phyloP scores from a whole-genome alignment of 163 green algal genomes.

The Prototheca stagnorum region DNA sequence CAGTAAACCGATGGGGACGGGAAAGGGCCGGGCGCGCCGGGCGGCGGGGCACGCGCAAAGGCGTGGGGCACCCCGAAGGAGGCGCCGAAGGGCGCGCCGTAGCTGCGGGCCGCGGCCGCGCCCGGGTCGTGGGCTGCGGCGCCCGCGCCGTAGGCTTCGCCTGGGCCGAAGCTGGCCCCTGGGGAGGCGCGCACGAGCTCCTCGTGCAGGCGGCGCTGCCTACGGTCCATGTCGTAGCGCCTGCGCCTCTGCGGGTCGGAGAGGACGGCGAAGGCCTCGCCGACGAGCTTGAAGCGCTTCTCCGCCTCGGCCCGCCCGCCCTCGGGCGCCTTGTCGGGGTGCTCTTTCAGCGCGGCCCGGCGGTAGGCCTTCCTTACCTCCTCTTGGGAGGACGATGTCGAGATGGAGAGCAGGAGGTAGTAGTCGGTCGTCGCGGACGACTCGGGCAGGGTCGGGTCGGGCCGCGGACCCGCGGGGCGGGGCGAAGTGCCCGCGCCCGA shows the following conservation, averaged over 20 bases:
- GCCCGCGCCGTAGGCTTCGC: too few relatives aligned
- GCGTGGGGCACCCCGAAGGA: too few relatives aligned
- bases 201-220: slow-evolving; percentile 16
- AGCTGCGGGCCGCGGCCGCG: too few relatives aligned
- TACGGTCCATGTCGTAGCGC: slow-evolving; percentile 39
- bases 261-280: slow-evolving; percentile 75
- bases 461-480: too few relatives aligned
- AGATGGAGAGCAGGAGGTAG: neutral
- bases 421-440: neutral
- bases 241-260: slow-evolving; percentile 65
- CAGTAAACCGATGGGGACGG: too few relatives aligned
- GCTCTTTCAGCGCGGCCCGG: slow-evolving; percentile 19
- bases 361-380: slow-evolving; percentile 16
- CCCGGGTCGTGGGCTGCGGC: too few relatives aligned
- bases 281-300: slow-evolving; percentile 81
- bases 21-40: too few relatives aligned
- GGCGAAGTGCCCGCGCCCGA: too few relatives aligned
- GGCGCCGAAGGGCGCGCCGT: too few relatives aligned
- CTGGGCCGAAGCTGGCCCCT: too few relatives aligned
- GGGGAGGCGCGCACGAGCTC: slow-evolving; percentile 13
- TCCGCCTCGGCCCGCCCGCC: slow-evolving; percentile 34
- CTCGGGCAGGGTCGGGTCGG: neutral
- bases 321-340: slow-evolving; percentile 30
- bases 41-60: too few relatives aligned
- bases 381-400: too few relatives aligned